Percentiles rank a stretch among this genome's conserved stretches.
These are phyloP conservation scores for Apophysomyces trapeziformis DNA, from an alignment of 371 early-diverging fungal genomes.

Conservation along the genomic window DNA sequence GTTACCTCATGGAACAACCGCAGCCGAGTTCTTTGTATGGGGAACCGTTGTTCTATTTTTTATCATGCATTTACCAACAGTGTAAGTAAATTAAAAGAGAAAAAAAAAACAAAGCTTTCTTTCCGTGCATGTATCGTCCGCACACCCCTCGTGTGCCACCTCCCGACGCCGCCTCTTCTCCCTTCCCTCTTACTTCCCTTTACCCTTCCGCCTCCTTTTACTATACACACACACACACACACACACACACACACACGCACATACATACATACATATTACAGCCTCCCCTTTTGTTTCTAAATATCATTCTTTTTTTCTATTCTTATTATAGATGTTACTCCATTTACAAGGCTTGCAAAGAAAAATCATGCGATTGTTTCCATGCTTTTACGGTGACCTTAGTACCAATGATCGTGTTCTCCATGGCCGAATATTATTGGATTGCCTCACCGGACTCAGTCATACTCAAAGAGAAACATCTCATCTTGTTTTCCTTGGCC, in stretches of 20 bases:
- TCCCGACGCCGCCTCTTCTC: not conserved
- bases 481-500: slow-evolving; percentile 73
- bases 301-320: not conserved
- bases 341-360: slow-evolving; percentile 66
- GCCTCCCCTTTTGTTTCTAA: too few species aligned
- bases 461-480: slow-evolving; percentile 64
- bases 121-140: too few species aligned
- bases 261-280: too few species aligned
- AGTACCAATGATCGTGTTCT: slow-evolving; percentile 13
- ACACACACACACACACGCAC: too few species aligned
- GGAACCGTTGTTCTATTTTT: slow-evolving; percentile 41
- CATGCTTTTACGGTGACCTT: slow-evolving; percentile 18
- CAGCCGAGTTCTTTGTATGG: slow-evolving; percentile 45
- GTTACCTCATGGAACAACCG: slow-evolving; percentile 32
- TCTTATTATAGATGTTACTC: slow-evolving; percentile 26
- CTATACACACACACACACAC: too few species aligned
- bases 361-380: slow-evolving; percentile 30
- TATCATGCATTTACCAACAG: slow-evolving; percentile 45
- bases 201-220: too few species aligned
- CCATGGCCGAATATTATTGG: slow-evolving; percentile 52
- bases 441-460: slow-evolving; percentile 69
- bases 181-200: not conserved
- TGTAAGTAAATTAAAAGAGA: slow-evolving; percentile 27
- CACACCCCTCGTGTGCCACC: too few species aligned
- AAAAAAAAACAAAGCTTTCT: too few species aligned